Conservation (phyloP, 1,139 yeast genomes). For the Candida gigantensis region DNA sequence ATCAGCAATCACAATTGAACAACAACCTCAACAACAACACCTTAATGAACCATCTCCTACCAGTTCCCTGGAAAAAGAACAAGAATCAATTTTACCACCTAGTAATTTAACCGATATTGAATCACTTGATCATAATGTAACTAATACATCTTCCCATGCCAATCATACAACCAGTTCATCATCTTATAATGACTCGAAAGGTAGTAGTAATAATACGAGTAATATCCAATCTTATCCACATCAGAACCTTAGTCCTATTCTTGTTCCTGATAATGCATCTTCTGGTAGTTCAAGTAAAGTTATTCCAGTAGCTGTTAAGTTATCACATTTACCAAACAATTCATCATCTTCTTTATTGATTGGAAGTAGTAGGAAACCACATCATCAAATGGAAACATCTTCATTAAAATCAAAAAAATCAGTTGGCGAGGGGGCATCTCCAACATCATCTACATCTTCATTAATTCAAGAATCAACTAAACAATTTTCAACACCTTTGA, state of each 20-base stretch:
- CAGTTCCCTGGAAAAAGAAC: too few relatives aligned
- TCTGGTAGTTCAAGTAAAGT: constrained; percentile 2
- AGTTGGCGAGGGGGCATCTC: too few relatives aligned
- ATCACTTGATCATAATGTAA: constrained; percentile 6
- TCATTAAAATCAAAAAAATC: too few relatives aligned
- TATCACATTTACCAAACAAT: constrained; percentile 6
- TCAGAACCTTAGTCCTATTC: too few relatives aligned
- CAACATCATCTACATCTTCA: background rate
- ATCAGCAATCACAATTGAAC: background rate
- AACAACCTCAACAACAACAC: background rate
- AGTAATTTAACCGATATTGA: constrained; percentile 12
- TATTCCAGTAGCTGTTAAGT: constrained; percentile 6
- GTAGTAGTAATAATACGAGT: background rate
- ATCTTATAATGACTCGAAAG: background rate
- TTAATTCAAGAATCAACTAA: background rate
- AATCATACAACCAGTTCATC: constrained; percentile 2
- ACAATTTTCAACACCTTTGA: too few relatives aligned
- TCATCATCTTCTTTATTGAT: constrained; percentile 5
- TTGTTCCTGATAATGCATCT: too few relatives aligned
- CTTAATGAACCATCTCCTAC: background rate
- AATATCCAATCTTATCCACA: background rate
- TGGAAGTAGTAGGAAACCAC: background rate
- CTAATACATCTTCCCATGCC: background rate
- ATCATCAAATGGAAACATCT: background rate
- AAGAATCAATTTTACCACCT: constrained; percentile 9